Evolutionary conservation across 768 basidiomycete species (phyloP).

Genomic region (Naganishia vaughanmartiniae): DNA sequence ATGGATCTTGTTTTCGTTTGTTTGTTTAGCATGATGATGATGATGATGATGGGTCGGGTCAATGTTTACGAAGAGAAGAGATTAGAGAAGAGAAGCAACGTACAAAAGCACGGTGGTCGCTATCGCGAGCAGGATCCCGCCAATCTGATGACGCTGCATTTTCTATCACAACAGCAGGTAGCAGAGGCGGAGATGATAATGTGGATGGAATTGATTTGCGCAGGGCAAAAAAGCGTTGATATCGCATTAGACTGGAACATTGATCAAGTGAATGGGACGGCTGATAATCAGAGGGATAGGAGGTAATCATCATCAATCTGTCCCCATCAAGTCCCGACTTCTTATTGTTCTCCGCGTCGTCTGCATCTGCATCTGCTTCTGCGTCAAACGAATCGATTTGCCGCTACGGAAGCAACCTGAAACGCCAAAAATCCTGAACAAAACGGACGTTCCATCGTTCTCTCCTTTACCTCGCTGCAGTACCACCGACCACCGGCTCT

Average conservation of each 20-base stretch:
- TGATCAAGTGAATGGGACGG: background rate
- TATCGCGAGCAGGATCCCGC: slow-evolving; percentile 34
- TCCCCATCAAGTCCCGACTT: no score
- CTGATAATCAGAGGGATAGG: background rate
- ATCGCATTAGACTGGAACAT: no score
- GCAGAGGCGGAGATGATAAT: background rate
- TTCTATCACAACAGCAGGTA: background rate
- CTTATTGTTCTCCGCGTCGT: slow-evolving; percentile 3
- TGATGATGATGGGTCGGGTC: background rate
- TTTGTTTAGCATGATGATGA: background rate
- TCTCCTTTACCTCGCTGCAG: no score
- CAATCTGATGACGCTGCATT: slow-evolving; percentile 34
- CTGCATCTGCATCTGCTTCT: no score
- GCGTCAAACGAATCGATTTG: no score
- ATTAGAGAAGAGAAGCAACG: background rate
- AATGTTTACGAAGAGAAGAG: no score
- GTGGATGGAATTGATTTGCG: no score
- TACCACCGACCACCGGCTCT: no score
- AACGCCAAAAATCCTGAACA: background rate
- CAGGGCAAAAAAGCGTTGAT: background rate
- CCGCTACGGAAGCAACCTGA: slow-evolving; percentile 3
- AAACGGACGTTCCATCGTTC: no score
- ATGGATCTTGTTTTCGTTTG: slow-evolving; percentile 32
- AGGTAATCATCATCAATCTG: no score
- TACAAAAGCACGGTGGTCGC: slow-evolving; percentile 30